phyloP scores from a whole-genome alignment of 805 yeast species.

The Cyberlindnera meyerae region DNA sequence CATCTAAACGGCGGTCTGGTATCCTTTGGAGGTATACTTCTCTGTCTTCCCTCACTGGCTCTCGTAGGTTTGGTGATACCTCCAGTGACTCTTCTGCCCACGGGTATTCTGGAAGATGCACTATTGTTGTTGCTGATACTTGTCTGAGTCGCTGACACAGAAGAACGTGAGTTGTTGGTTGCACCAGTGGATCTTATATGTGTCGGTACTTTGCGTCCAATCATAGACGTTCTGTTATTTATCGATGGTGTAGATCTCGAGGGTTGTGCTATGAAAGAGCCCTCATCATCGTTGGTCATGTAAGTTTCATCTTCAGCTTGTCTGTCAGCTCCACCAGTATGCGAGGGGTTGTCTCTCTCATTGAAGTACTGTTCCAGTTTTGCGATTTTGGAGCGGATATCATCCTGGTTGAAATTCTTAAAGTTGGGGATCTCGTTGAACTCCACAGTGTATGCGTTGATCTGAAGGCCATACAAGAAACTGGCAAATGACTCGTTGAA shows the following conservation, averaged over 20 bases:
- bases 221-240: neutral
- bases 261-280: slow-evolving; percentile 28
- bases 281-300: slow-evolving; percentile 29
- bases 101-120: slow-evolving; percentile 10
- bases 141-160: neutral
- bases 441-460: slow-evolving; percentile 87
- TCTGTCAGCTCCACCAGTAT: too few relatives aligned
- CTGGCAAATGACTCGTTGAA: slow-evolving; percentile 79
- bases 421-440: slow-evolving; percentile 33
- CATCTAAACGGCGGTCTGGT: slow-evolving; percentile 25
- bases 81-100: slow-evolving; percentile 10
- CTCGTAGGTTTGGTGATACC: slow-evolving; percentile 19
- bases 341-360: slow-evolving; percentile 11
- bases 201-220: neutral
- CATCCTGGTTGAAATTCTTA: slow-evolving; percentile 15
- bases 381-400: slow-evolving; percentile 17
- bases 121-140: neutral
- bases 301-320: slow-evolving; percentile 27
- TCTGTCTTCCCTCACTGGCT: slow-evolving; percentile 21
- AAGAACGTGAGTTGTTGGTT: neutral
- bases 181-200: neutral
- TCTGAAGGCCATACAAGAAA: slow-evolving; percentile 71
- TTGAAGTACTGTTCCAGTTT: slow-evolving; percentile 19
- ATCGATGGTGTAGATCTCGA: slow-evolving; percentile 7
- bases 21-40: slow-evolving; percentile 12